These are phyloP conservation scores for Sporothrix schenckii DNA, from an alignment of 2,329 filamentous ascomycete genomes.

Conservation along the genomic window DNA sequence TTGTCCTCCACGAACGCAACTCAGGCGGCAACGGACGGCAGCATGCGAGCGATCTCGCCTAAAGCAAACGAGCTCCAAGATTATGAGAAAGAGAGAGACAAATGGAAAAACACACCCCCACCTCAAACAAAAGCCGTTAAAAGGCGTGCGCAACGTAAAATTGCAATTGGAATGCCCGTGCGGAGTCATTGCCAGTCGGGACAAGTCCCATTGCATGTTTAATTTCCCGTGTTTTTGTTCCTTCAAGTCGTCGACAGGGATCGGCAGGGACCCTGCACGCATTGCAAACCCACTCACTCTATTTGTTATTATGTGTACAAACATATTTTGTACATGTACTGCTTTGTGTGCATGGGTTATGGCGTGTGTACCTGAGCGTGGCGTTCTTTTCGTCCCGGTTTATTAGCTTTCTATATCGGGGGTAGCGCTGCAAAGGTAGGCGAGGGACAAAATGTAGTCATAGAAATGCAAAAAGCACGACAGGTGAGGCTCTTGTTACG, in stretches of 20 bases:
- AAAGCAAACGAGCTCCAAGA: not conserved
- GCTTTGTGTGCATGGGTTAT: not conserved
- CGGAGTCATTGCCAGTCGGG: not conserved
- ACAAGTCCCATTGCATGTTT: not conserved
- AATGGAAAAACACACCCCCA: not conserved
- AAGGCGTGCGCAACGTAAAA: not conserved
- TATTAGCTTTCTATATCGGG: conserved; percentile 7
- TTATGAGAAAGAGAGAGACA: not conserved
- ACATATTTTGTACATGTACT: no score
- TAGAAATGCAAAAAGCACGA: conserved; percentile 15
- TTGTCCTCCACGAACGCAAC: no score
- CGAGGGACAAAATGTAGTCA: no score
- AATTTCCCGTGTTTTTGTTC: conserved; percentile 12
- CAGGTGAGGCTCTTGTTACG: not conserved
- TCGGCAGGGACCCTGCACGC: conserved; percentile 12
- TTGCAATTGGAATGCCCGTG: not conserved
- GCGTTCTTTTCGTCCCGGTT: conserved; percentile 4
- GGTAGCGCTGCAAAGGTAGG: not conserved
- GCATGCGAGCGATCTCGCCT: conserved; percentile 10
- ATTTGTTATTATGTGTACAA: not conserved
- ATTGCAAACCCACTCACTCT: no score
- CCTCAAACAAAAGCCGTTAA: not conserved
- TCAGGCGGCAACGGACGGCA: not conserved
- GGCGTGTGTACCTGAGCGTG: not conserved
- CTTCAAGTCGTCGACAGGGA: not conserved